Evolutionary conservation across 1,139 yeast genomes (phyloP).

Genomic region (Waltiozyma sp.): DNA sequence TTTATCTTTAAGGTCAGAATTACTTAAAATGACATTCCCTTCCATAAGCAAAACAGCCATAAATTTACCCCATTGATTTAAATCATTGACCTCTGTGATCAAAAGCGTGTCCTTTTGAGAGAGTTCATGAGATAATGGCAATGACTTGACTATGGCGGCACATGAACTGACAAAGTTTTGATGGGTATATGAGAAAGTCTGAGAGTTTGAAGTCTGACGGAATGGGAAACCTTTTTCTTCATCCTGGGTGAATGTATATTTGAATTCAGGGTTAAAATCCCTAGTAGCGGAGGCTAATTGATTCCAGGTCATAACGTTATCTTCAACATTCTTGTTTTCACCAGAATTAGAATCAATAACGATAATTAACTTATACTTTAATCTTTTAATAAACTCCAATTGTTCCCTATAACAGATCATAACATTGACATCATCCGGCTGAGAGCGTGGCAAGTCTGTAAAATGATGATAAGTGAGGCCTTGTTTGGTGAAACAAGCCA

Average conservation of each 20-base stretch:
- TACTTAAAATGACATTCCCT: constrained; percentile 20
- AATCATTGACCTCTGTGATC: constrained; percentile 22
- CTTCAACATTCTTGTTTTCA: constrained; percentile 8
- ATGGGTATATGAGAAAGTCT: constrained; percentile 37
- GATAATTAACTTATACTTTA: constrained; percentile 20
- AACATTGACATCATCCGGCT: constrained; percentile 19
- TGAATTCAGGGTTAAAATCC: constrained; percentile 2
- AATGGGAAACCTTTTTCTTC: constrained; percentile 25
- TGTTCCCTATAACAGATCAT: constrained; percentile 20
- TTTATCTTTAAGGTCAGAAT: too few relatives aligned
- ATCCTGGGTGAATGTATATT: constrained; percentile 15
- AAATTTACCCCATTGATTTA: constrained; percentile 23
- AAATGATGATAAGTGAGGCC: constrained; percentile 21
- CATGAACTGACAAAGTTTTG: constrained; percentile 52
- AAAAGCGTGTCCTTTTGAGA: constrained; percentile 31
- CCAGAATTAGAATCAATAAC: constrained; percentile 15
- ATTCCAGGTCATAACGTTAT: constrained; percentile 18
- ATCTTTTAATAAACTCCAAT: constrained; percentile 3
- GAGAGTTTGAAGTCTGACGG: constrained; percentile 15
- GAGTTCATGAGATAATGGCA: constrained; percentile 39
- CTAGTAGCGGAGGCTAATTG: constrained; percentile 5
- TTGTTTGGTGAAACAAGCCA: constrained; percentile 21
- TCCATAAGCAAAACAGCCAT: constrained; percentile 25
- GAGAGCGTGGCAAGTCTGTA: constrained; percentile 21
- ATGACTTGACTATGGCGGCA: constrained; percentile 49